Base-by-base conservation (phyloP, 202 grass and related monocot genomes). In the Carex arenaria region DNA sequence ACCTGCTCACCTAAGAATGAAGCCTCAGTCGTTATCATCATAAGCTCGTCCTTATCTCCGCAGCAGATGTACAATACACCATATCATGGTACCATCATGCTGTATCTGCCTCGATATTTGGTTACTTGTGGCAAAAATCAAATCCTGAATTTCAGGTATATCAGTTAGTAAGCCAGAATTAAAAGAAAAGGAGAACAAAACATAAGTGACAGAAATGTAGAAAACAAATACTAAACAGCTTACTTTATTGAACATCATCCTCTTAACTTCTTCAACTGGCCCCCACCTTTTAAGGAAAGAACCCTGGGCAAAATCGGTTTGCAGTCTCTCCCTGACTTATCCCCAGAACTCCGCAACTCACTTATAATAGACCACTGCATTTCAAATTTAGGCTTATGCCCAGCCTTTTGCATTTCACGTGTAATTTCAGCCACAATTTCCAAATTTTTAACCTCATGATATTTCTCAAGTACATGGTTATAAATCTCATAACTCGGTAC, bases 311-410 rank as follows among this genome's bases (percentile, higher is more conserved):
- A 92, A 90, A 98, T 91, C 43, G 85, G 75, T 17, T 78, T 86
- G 84, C 59, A 61, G 72, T 84, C 67, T 79, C 73, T 84, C 72
- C 82, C 86, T 61, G 55, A 80, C 61, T 87, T 95, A 64, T 86
- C 83, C 42, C 51, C 84, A 28, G 55, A 83, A 51, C 73, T 85
- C 78, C 84, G 91, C 79, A 97, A 94, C 85, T 93, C 92, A 84
- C 91, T 98, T 90, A 95, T 98, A 52, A 98, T 52, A 82, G 92
- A 95, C 95, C 95, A 98, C 70, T 95, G 95, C 71, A 86, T 93
- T 77, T 98, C 91, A 86, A 98, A 98, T 67, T 98, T 93, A 19
- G 95, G 91, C 43, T 61, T 57, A 68, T 92, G 65, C 49, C 95
- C 91, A 82, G 83, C 88, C 87, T 84, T 88, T 75, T 95, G 83